These are phyloP conservation scores for Trichoderma gamsii DNA, from an alignment of 495 filamentous ascomycete genomes.

Conservation along the genomic window DNA sequence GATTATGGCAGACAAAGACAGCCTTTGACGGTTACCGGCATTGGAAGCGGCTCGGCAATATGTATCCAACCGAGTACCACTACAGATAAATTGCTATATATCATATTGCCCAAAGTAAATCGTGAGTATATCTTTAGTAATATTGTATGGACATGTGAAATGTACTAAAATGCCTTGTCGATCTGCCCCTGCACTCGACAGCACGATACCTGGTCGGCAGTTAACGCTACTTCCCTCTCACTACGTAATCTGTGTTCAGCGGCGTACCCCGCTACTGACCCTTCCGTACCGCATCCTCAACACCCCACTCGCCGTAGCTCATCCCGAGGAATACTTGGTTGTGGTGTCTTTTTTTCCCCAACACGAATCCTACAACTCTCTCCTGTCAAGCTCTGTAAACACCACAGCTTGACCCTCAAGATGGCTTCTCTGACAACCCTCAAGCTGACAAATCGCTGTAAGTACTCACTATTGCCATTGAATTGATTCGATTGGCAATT, in stretches of 20 bases:
- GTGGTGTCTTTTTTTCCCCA: not conserved
- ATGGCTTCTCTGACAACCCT: conserved; percentile 35
- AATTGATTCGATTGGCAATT: not conserved
- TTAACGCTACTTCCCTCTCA: not conserved
- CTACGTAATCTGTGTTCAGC: not conserved
- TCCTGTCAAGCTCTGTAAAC: not conserved
- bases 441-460: conserved; percentile 36
- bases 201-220: not conserved
- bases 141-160: no score
- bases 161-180: no score
- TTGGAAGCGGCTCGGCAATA: no score
- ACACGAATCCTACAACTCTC: not conserved
- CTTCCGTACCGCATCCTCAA: not conserved
- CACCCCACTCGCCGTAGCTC: not conserved
- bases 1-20: no score
- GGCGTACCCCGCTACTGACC: not conserved
- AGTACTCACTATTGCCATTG: not conserved
- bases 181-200: no score
- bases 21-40: no score
- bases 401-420: not conserved
- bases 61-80: no score
- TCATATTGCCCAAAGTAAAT: no score
- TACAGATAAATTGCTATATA: no score
- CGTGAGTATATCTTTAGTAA: no score
- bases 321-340: not conserved